Percentiles rank a stretch among this genome's conserved stretches.
phyloP scores from a whole-genome alignment of 345 rosid species.

The Populus simonii region DNA sequence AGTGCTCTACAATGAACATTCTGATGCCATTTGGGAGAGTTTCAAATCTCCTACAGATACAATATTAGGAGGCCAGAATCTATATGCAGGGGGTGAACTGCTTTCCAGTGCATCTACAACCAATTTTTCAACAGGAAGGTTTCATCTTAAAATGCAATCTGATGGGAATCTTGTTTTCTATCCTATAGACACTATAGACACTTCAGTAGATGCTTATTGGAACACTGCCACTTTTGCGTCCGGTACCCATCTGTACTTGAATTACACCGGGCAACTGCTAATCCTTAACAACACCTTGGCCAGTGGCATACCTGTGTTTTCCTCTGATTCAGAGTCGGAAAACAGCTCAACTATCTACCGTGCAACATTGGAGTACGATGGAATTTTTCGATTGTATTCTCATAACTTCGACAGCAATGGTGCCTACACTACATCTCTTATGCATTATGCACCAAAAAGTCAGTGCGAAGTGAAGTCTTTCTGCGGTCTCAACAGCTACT shows the following conservation, averaged over 20 bases:
- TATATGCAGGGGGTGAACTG: background rate
- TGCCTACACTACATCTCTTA: background rate
- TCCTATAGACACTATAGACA: background rate
- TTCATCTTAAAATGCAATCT: background rate
- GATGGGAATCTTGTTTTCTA: slow-evolving; percentile 4
- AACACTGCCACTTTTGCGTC: background rate
- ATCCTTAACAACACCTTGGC: background rate
- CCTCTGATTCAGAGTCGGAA: background rate
- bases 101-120: background rate
- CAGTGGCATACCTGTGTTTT: rapidly evolving
- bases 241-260: background rate
- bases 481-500: slow-evolving; percentile 20
- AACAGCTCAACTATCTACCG: background rate
- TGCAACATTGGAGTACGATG: slow-evolving; percentile 2
- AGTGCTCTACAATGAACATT: background rate
- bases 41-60: slow-evolving; percentile 8
- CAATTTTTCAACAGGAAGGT: background rate
- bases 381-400: slow-evolving; percentile 12
- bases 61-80: slow-evolving; percentile 3
- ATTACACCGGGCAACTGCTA: background rate
- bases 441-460: rapidly evolving
- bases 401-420: background rate
- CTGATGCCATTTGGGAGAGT: slow-evolving; percentile 4
- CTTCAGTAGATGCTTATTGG: background rate
- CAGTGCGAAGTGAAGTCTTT: background rate